A percentile compares a stretch with the other conserved stretches of the same genome.
These are phyloP conservation scores for Coemansia sp. DNA, from an alignment of 192 early-diverging fungal genomes.

Conservation along the genomic window DNA sequence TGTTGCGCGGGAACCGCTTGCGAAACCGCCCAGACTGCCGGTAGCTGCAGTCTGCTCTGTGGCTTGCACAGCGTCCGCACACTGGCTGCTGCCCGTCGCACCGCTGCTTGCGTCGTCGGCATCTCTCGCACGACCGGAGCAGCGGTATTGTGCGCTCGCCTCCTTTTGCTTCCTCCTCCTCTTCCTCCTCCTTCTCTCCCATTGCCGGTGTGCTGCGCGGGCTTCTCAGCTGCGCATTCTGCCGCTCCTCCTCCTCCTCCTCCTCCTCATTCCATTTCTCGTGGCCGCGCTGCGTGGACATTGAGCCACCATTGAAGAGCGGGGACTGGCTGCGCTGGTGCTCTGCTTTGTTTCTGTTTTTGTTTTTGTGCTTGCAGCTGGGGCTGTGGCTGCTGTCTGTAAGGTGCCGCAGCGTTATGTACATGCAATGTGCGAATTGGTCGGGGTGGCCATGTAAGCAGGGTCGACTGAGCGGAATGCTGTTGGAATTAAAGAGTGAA, in stretches of 20 bases:
- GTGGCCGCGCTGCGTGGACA: neutral
- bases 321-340: neutral
- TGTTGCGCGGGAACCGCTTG: slow-evolving; percentile 29
- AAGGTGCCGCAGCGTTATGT: neutral
- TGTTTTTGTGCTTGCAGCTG: neutral
- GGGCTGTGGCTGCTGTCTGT: too few relatives aligned
- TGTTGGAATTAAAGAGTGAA: too few relatives aligned
- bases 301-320: neutral
- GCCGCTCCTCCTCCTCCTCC: neutral
- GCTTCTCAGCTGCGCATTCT: neutral
- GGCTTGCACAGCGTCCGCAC: slow-evolving; percentile 38
- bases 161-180: neutral
- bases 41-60: slow-evolving; percentile 40
- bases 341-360: neutral
- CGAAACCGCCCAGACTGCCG: slow-evolving; percentile 52
- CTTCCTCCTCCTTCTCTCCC: neutral
- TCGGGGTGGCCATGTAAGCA: too few relatives aligned
- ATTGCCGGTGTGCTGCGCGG: too few relatives aligned
- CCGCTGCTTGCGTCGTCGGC: slow-evolving; percentile 46
- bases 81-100: slow-evolving; percentile 52
- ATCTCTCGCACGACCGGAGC: slow-evolving; percentile 49
- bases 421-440: slow-evolving; percentile 3
- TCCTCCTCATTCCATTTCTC: neutral
- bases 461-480: too few relatives aligned
- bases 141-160: slow-evolving; percentile 20